Conservation (phyloP, 257 asterid species). For the Nicotiana otophora region DNA sequence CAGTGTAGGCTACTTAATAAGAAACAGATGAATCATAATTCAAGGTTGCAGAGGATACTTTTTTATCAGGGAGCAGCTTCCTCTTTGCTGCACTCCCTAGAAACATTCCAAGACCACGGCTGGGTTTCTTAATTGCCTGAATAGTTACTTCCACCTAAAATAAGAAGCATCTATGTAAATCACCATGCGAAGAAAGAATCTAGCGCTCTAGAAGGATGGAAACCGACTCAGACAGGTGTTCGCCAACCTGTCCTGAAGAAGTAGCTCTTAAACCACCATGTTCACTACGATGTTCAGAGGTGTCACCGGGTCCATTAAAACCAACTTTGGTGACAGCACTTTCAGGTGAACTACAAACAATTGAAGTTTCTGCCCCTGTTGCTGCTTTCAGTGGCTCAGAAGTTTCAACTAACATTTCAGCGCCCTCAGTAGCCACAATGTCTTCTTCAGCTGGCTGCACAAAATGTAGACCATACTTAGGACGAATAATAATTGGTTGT, state of each 20-base stretch:
- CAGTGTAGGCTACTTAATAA: background rate
- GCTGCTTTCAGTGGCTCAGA: conserved; percentile 28
- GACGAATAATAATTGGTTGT: background rate
- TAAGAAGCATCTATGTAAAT: conserved; percentile 4
- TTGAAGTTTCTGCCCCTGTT: conserved; percentile 20
- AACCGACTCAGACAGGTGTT: background rate
- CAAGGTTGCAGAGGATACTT: conserved; percentile 34
- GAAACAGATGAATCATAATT: background rate
- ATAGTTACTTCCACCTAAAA: conserved; percentile 60
- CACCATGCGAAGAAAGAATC: background rate
- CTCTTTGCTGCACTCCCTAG: conserved; percentile 69
- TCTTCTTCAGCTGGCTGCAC: conserved; percentile 51
- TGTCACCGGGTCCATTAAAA: conserved; percentile 3
- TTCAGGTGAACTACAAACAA: conserved; percentile 19
- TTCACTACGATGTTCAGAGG: conserved; percentile 10
- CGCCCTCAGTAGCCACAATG: conserved; percentile 33
- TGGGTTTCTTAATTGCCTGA: conserved; percentile 73
- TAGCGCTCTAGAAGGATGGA: background rate
- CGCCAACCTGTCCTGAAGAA: conserved; percentile 12
- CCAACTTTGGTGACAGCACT: conserved; percentile 9
- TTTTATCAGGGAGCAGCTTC: conserved; percentile 57
- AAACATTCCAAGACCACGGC: conserved; percentile 76
- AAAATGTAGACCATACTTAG: background rate
- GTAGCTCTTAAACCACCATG: conserved; percentile 18
- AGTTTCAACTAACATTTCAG: conserved; percentile 38